Percentiles rank a stretch among this genome's conserved stretches.
These are phyloP conservation scores for Nyctanthes arbortristis DNA, from an alignment of 257 asterid genomes.

Conservation along the genomic window DNA sequence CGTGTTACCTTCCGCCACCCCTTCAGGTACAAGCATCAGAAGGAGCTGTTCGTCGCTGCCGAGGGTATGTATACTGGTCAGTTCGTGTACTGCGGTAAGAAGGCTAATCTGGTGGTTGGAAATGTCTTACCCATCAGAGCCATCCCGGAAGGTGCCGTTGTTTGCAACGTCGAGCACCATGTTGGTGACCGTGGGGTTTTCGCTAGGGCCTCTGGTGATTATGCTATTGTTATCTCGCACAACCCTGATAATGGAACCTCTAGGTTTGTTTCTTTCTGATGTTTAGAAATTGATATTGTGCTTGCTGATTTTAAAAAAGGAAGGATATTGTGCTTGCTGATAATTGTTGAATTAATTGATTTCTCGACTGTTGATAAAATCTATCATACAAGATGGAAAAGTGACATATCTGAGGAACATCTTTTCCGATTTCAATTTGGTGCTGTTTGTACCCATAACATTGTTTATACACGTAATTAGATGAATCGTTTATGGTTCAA, in stretches of 20 bases:
- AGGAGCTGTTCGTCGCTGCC: constrained; percentile 61
- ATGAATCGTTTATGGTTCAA: not conserved
- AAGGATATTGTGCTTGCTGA: too few relatives aligned
- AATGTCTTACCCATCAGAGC: constrained; percentile 53
- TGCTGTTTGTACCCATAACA: too few relatives aligned
- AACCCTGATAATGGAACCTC: constrained; percentile 55
- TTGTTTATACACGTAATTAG: too few relatives aligned
- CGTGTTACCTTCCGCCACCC: constrained; percentile 67
- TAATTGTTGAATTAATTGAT: not conserved
- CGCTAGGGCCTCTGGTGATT: constrained; percentile 63
- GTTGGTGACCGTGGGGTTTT: constrained; percentile 56
- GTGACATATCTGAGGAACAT: not conserved
- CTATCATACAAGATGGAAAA: not conserved
- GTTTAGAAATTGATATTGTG: not conserved
- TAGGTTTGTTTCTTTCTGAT: constrained; percentile 26
- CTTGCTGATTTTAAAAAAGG: too few relatives aligned
- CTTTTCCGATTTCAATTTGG: too few relatives aligned
- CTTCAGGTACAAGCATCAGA: constrained; percentile 61
- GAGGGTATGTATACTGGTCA: constrained; percentile 63
- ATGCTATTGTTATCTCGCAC: constrained; percentile 53
- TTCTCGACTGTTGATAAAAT: not conserved
- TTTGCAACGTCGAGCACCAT: constrained; percentile 59
- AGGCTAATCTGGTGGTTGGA: constrained; percentile 54
- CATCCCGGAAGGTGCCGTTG: constrained; percentile 56
- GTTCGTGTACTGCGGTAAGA: constrained; percentile 55